phyloP scores from a whole-genome alignment of 768 basidiomycete species.

The Suillus decipiens region DNA sequence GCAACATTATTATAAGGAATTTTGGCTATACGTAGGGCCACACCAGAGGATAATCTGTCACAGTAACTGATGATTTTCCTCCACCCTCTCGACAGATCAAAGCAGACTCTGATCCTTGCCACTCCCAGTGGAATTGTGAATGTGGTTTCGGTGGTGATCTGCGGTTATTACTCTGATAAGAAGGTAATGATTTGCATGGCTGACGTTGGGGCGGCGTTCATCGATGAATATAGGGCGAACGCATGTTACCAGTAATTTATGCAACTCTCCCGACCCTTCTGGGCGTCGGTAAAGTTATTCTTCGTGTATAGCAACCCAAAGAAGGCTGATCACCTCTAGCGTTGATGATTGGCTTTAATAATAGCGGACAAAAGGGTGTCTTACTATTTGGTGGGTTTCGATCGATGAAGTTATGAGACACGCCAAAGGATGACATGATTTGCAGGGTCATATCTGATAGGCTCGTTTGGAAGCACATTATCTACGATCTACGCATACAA shows the following conservation, averaged over 20 bases:
- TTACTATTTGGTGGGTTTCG: slow-evolving; percentile 20
- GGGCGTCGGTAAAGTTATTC: slow-evolving; percentile 14
- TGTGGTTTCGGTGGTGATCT: slow-evolving; percentile 20
- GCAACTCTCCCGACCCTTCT: slow-evolving; percentile 24
- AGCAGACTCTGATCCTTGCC: slow-evolving; percentile 26
- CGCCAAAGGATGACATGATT: not conserved
- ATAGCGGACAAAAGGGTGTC: slow-evolving; percentile 22
- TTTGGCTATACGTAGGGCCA: slow-evolving; percentile 23
- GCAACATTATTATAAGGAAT: slow-evolving; percentile 25
- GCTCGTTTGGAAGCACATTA: slow-evolving; percentile 29
- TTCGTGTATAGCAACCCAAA: not conserved
- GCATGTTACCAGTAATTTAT: slow-evolving; percentile 25
- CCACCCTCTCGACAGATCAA: slow-evolving; percentile 11
- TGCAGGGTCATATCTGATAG: slow-evolving; percentile 21
- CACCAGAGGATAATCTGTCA: not conserved
- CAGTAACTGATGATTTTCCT: not conserved
- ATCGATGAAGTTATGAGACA: not conserved
- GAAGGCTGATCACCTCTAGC: slow-evolving; percentile 10
- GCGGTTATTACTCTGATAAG: slow-evolving; percentile 27
- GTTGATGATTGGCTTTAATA: slow-evolving; percentile 26
- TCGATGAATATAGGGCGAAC: slow-evolving; percentile 13
- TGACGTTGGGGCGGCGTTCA: not conserved
- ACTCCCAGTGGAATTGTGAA: slow-evolving; percentile 26
- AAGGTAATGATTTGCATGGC: slow-evolving; percentile 11
- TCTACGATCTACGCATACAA: slow-evolving; percentile 29